phyloP scores from a whole-genome alignment of 2,329 filamentous ascomycete species.

The Penicillium sclerotigenum region DNA sequence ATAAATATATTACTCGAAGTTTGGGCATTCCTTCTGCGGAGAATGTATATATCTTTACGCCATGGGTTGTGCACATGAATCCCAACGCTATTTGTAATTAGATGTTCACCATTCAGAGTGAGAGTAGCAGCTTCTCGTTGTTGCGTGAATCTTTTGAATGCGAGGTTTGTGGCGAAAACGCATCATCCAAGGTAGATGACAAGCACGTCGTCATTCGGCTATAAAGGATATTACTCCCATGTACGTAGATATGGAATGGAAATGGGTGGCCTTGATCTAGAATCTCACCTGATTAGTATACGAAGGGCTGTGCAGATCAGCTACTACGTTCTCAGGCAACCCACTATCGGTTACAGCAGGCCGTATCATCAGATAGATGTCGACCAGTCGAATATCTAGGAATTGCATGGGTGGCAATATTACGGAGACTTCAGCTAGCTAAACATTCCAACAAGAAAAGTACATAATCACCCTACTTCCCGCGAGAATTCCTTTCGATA shows the following conservation, averaged over 20 bases:
- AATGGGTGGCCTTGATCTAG: background rate
- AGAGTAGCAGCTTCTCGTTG: background rate
- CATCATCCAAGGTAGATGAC: background rate
- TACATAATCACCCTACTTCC: background rate
- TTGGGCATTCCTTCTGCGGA: background rate
- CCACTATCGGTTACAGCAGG: background rate
- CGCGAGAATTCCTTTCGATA: too few relatives aligned
- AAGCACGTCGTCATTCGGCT: background rate
- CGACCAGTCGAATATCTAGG: background rate
- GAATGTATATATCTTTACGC: background rate
- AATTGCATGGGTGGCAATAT: background rate
- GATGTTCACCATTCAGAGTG: background rate
- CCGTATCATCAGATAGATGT: background rate
- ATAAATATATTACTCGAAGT: background rate
- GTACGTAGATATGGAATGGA: background rate
- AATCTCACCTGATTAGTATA: background rate
- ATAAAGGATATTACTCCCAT: background rate
- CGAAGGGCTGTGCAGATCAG: background rate
- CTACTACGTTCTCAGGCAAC: background rate
- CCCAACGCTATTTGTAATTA: background rate
- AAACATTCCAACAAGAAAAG: background rate
- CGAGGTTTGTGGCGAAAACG: background rate
- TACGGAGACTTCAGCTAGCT: background rate
- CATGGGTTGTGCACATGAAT: background rate
- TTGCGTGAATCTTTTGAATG: background rate